phyloP scores from a whole-genome alignment of 2,329 filamentous ascomycete species.

The Aspergillus pseudonomiae region DNA sequence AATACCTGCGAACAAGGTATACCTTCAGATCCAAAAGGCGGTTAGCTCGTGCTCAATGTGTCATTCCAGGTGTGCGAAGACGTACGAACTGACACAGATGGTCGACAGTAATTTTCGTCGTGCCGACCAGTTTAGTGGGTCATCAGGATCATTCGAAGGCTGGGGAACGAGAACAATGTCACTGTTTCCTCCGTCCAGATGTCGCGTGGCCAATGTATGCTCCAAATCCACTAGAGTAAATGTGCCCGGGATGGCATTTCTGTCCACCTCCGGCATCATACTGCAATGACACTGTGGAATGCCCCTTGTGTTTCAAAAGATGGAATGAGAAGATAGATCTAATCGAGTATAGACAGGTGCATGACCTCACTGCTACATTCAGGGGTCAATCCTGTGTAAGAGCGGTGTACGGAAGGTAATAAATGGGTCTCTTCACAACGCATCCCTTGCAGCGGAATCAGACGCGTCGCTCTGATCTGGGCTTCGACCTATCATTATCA shows the following conservation, averaged over 20 bases:
- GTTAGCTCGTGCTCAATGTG: background rate
- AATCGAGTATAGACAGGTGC: background rate
- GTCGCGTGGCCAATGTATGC: constrained; percentile 36
- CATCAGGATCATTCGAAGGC: constrained; percentile 50
- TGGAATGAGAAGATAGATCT: background rate
- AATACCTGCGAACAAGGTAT: constrained; percentile 43
- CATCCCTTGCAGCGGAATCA: constrained; percentile 3
- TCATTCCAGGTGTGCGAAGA: background rate
- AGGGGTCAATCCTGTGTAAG: background rate
- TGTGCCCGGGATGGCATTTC: constrained; percentile 45
- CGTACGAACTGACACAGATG: constrained; percentile 46
- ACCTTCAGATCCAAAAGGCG: constrained; percentile 29
- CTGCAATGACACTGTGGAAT: background rate
- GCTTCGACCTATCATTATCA: background rate
- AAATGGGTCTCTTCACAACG: background rate
- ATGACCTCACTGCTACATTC: background rate
- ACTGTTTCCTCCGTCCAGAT: constrained; percentile 30
- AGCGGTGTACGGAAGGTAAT: background rate
- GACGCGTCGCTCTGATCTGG: background rate
- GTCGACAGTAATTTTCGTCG: constrained; percentile 48
- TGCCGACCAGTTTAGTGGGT: constrained; percentile 51
- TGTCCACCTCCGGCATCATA: constrained; percentile 34
- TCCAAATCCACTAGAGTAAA: constrained; percentile 48
- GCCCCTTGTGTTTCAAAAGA: background rate
- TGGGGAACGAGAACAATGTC: constrained; percentile 48